Percentiles rank a stretch among this genome's conserved stretches.
Conservation (phyloP, 2,329 filamentous ascomycete species). For the Colletotrichum sp. region DNA sequence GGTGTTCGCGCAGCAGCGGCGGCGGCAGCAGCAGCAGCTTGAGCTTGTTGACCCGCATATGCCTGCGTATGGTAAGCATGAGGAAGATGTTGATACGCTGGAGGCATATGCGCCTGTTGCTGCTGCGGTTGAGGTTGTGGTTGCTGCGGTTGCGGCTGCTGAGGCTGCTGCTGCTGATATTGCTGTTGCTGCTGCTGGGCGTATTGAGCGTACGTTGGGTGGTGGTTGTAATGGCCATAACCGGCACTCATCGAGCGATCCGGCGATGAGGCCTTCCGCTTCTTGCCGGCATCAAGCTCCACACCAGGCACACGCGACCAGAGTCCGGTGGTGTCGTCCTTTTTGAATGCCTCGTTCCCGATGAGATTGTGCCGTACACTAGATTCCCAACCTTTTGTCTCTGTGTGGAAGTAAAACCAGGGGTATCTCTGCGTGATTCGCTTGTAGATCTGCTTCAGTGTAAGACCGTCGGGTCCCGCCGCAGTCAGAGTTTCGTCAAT, state of each 20-base stretch:
- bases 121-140: constrained; percentile 1
- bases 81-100: constrained; percentile 38
- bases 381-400: constrained; percentile 70
- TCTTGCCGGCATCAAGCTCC: constrained; percentile 65
- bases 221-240: constrained; percentile 30
- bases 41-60: not conserved
- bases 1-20: constrained; percentile 8
- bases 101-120: constrained; percentile 35
- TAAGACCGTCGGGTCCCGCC: constrained; percentile 54
- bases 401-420: constrained; percentile 64
- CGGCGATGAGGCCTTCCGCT: constrained; percentile 60
- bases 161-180: constrained; percentile 28
- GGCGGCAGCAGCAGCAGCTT: not conserved
- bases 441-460: constrained; percentile 68
- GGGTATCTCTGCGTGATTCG: constrained; percentile 63
- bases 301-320: constrained; percentile 65
- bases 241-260: constrained; percentile 49
- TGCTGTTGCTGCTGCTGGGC: constrained; percentile 22
- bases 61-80: constrained; percentile 36
- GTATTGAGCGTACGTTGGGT: constrained; percentile 31
- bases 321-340: constrained; percentile 59
- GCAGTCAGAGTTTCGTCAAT: constrained; percentile 65
- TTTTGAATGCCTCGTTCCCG: constrained; percentile 65
- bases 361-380: constrained; percentile 69
- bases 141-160: constrained; percentile 24